phyloP scores from a whole-genome alignment of 2,329 filamentous ascomycete genomes.

The Trichothecium sympodiale region DNA sequence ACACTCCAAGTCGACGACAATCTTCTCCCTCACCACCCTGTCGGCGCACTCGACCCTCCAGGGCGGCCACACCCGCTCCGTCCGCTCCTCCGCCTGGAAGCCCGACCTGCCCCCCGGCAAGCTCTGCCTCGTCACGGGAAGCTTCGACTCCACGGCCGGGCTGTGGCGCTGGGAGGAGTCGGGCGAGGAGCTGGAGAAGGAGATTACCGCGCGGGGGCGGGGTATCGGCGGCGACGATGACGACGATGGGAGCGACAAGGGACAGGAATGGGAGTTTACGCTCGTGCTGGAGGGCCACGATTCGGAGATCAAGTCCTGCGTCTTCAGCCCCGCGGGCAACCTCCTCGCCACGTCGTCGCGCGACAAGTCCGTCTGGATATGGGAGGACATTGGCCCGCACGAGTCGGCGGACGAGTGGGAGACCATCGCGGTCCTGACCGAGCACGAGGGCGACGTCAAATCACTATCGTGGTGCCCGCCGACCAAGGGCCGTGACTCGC shows the following conservation, averaged over 20 bases:
- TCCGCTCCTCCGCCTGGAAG: slow-evolving; percentile 85
- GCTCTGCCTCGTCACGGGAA: slow-evolving; percentile 79
- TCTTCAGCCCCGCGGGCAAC: slow-evolving; percentile 62
- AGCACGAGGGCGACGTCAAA: slow-evolving; percentile 94
- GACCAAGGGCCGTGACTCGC: slow-evolving; percentile 34
- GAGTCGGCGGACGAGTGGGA: slow-evolving; percentile 92
- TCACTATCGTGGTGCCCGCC: slow-evolving; percentile 84
- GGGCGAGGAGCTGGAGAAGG: slow-evolving; percentile 16
- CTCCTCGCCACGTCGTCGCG: slow-evolving; percentile 82
- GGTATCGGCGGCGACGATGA: slow-evolving; percentile 9
- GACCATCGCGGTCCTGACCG: slow-evolving; percentile 86
- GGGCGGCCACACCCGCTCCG: slow-evolving; percentile 81
- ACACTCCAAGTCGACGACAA: slow-evolving; percentile 74
- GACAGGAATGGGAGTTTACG: slow-evolving; percentile 85
- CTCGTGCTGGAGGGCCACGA: slow-evolving; percentile 92
- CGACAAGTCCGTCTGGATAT: slow-evolving; percentile 96
- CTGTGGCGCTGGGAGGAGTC: slow-evolving; percentile 59
- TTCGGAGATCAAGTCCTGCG: slow-evolving; percentile 76
- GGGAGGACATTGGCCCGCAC: slow-evolving; percentile 71
- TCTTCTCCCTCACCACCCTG: slow-evolving; percentile 80
- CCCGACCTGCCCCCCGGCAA: slow-evolving; percentile 50
- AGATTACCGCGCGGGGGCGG: slow-evolving; percentile 19
- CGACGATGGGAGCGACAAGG: slow-evolving; percentile 42
- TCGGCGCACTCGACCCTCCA: slow-evolving; percentile 68
- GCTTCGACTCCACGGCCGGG: slow-evolving; percentile 86